phyloP scores from a whole-genome alignment of 2,329 filamentous ascomycete species.

The Aureobasidium musti region DNA sequence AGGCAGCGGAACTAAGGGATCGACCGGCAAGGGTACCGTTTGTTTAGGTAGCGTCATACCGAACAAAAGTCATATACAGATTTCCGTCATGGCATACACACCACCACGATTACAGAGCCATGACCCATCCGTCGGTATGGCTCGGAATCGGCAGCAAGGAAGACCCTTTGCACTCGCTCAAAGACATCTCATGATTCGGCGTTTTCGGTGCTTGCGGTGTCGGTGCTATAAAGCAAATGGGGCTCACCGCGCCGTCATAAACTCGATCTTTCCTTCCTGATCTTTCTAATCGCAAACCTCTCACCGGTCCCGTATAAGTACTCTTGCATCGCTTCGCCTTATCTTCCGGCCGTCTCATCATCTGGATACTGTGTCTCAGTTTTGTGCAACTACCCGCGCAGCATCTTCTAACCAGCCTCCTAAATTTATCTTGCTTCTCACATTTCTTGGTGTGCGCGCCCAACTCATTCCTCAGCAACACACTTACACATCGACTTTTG shows the following conservation, averaged over 20 bases:
- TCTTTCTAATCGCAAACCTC: neutral
- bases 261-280: constrained; percentile 11
- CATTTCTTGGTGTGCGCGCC: neutral
- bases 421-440: neutral
- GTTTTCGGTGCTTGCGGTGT: neutral
- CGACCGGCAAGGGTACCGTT: constrained; percentile 7
- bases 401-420: neutral
- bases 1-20: constrained; percentile 15
- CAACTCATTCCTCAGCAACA: neutral
- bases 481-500: neutral
- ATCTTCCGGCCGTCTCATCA: neutral
- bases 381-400: neutral
- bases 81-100: constrained; percentile 4
- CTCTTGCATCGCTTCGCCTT: neutral
- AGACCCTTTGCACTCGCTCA: neutral
- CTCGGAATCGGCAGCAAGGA: constrained; percentile 18
- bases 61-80: neutral
- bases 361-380: neutral
- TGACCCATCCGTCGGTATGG: constrained; percentile 10
- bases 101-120: constrained; percentile 8
- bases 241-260: constrained; percentile 12
- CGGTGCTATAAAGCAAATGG: constrained; percentile 1
- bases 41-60: constrained; percentile 16
- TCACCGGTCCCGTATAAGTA: neutral
- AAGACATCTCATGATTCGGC: neutral